Base-by-base conservation (phyloP, 805 yeast species). In the Brettanomyces anomalus region DNA sequence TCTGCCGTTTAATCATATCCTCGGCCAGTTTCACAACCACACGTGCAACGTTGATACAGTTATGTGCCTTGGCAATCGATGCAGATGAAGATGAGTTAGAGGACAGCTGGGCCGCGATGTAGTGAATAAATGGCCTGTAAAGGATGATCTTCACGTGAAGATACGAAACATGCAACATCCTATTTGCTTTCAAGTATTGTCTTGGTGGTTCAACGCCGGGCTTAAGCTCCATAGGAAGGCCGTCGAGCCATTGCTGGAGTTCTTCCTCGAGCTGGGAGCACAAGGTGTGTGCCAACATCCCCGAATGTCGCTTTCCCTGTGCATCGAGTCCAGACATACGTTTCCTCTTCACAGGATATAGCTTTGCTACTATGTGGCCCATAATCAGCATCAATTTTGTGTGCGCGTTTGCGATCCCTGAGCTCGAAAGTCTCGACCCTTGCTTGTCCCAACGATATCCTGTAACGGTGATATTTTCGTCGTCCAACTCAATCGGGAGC, bases 81-180 rank as follows among this genome's bases (percentile, higher is more conserved):
- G 78, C 68, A 36, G 79, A 73, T 52, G 78, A 83, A 6, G 28
- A 10, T 3, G 30, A 15, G 49, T 64, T 58, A 16, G 62, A 54
- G 7, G 56, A 50, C 43, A 62, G 67, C 37, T 76, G 77, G 40
- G 83, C 79, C 30, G 85, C 74, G 42, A 83, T 74, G 57, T 81
- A 85, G 62, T 87, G 95, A 50, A 88, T 83, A 57, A 87, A 88
- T 2, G 96, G 96, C 40, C 95, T 74, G 55, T 87, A 88, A 14
- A 88, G 67, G 54, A 85, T 81, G 44, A 87, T 78, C 57, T 83
- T 84, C 43, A 87, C 85, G 55, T 86, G 85, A 39, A 84, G 65
- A 49, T 78, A 84, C 20, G 87, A 77, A 41, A 84, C 63, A 57
- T 81, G 85, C 26, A 87, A 64, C 41, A 85, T 68, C 55, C 86